A percentile compares a stretch with the other conserved stretches of the same genome.
These are phyloP conservation scores for Triangularia verruculosa DNA, from an alignment of 2,329 filamentous ascomycete genomes.

Conservation along the genomic window DNA sequence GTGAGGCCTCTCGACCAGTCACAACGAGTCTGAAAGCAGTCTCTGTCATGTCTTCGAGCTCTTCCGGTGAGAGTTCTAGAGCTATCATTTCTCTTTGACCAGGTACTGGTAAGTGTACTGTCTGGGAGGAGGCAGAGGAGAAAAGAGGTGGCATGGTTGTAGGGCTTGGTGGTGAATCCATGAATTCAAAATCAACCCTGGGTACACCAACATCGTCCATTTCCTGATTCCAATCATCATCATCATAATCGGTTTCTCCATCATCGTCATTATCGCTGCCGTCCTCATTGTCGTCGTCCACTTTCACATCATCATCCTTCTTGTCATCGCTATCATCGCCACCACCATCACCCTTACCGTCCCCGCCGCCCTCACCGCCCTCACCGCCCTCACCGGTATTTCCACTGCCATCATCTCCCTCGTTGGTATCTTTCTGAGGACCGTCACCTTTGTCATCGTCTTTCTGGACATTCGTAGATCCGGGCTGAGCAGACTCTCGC, in stretches of 20 bases:
- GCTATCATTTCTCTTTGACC: no score
- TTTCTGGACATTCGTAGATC: not conserved
- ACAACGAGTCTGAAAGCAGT: no score
- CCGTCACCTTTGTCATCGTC: not conserved
- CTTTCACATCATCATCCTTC: not conserved
- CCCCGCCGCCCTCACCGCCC: not conserved
- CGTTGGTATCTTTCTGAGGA: no score
- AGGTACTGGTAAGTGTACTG: no score
- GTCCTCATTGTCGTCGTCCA: not conserved
- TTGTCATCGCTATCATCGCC: not conserved
- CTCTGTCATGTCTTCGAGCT: no score
- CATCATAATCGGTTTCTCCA: not conserved
- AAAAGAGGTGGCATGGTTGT: no score
- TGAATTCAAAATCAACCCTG: no score
- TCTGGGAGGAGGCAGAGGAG: no score
- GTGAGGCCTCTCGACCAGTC: no score
- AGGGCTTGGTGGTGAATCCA: no score
- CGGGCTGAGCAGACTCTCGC: not conserved
- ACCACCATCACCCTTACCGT: not conserved
- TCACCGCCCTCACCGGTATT: not conserved
- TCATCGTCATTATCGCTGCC: not conserved
- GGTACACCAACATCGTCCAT: not conserved
- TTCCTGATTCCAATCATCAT: not conserved
- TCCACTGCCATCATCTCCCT: not conserved
- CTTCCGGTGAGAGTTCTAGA: no score